Base-by-base conservation (phyloP, 2,329 filamentous ascomycete genomes). In the Fusarium sp. region DNA sequence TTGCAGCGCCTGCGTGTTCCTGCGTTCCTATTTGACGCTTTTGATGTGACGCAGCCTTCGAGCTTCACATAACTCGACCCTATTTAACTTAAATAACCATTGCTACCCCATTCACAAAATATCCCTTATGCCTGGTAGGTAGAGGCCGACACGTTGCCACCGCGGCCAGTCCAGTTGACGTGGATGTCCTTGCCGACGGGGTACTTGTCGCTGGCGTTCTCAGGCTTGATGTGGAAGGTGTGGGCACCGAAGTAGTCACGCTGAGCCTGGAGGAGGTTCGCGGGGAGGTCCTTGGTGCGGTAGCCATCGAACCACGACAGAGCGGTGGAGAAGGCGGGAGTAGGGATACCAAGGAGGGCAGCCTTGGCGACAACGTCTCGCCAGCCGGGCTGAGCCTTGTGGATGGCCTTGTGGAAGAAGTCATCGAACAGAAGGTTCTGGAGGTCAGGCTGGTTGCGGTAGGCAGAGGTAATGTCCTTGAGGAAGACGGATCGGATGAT, bases 401-500 rank as follows among this genome's bases (percentile, higher is more conserved):
- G 93, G 86, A 99, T 99, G 80, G 97, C 97, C 88, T 97, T 94
- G 91, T 97, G 98, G 94, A 99, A 99, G 92, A 99, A 99, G 85
- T 97, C 94, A 85, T 98, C 95, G 86, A 98, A 99, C 79, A 99
- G 91, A 79, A 99, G 88, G 91, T 99, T 99, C 92, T 98, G 93
- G 77, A 99, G 93, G 77, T 98, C 93, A 77, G 95, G 94, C 89
- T 98, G 92, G 79, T 91, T 92, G 87, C 96, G 96, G 92, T 98
- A 99, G 63, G 97, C 97, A 77, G 93, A 93, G 80, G 97, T 99
- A 88, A 99, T 99, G 85, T 99, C 96, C 92, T 98, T 98, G 78
- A 99, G 89, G 95, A 99, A 99, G 83, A 99, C 97, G 77, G 97
- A 98, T 86, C 97, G 96, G 88, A 99, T 99, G 81, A 99, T 99